Evolutionary conservation across 2,329 filamentous ascomycete species (phyloP).

Genomic region (Cephalotrichum gorgonifer): DNA sequence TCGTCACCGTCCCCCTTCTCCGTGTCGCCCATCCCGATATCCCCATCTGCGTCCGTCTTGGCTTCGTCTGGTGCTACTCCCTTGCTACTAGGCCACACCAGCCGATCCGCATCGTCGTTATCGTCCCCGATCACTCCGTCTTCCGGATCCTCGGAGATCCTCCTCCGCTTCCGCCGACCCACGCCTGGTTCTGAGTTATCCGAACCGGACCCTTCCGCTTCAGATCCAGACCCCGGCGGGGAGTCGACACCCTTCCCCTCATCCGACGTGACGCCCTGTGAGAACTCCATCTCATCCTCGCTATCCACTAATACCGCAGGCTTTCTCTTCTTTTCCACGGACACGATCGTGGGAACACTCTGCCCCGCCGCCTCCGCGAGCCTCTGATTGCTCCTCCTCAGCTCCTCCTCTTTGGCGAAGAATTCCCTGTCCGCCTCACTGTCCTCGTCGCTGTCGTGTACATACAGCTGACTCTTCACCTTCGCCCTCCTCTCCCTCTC

Average conservation of each 20-base stretch:
- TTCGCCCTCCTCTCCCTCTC: constrained; percentile 67
- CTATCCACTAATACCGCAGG: constrained; percentile 15
- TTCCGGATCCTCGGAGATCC: constrained; percentile 19
- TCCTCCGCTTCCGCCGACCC: constrained; percentile 23
- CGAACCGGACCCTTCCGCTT: neutral
- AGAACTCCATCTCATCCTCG: constrained; percentile 18
- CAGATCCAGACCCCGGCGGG: neutral
- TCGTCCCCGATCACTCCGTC: constrained; percentile 12
- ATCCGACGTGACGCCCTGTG: constrained; percentile 16
- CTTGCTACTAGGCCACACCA: constrained; percentile 16
- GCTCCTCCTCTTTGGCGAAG: constrained; percentile 62
- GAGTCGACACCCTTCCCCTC: constrained; percentile 11
- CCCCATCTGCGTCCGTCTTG: constrained; percentile 10
- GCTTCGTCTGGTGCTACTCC: neutral
- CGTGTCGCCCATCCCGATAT: constrained; percentile 9
- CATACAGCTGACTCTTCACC: constrained; percentile 76
- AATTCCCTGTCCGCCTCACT: constrained; percentile 60
- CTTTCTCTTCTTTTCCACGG: constrained; percentile 30
- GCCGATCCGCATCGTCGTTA: constrained; percentile 12
- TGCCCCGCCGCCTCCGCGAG: constrained; percentile 4
- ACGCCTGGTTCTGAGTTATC: constrained; percentile 1
- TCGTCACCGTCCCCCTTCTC: constrained; percentile 21
- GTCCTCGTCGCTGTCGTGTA: constrained; percentile 77
- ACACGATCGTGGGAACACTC: constrained; percentile 33
- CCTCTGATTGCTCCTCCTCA: constrained; percentile 10